These are phyloP conservation scores for Aspergillus pseudoglaucus DNA, from an alignment of 2,329 filamentous ascomycete species.

Conservation along the genomic window DNA sequence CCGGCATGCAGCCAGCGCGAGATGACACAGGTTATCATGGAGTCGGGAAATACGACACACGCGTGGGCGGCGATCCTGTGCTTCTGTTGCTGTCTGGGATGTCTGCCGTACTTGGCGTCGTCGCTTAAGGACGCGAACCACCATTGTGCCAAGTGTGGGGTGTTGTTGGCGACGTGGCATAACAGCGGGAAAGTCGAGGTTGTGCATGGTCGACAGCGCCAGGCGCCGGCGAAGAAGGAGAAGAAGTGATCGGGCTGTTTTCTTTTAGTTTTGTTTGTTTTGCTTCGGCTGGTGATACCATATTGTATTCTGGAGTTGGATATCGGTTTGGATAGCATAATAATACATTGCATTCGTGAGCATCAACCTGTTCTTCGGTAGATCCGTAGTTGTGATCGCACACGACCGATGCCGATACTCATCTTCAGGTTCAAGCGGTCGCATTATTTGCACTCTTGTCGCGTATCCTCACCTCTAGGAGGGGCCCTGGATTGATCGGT, in stretches of 20 bases:
- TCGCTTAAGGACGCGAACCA: conserved; percentile 45
- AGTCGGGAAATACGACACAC: conserved; percentile 24
- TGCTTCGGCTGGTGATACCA: neutral
- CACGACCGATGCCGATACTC: no score
- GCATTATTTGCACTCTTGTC: no score
- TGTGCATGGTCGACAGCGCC: conserved; percentile 16
- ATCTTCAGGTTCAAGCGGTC: no score
- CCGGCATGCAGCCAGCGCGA: conserved; percentile 39
- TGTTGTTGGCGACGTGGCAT: conserved; percentile 44
- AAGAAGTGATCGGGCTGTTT: conserved; percentile 1
- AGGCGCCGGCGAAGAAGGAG: no score
- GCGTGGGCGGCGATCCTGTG: conserved; percentile 43
- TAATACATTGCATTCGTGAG: no score
- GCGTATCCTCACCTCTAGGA: no score
- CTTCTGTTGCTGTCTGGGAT: conserved; percentile 39
- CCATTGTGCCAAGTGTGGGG: conserved; percentile 42
- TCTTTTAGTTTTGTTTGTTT: neutral
- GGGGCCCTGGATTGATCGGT: no score
- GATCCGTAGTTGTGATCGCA: no score
- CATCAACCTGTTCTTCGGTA: no score
- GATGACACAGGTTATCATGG: conserved; percentile 17
- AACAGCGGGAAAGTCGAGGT: conserved; percentile 43
- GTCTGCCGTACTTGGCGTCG: conserved; percentile 44
- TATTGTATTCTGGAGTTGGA: neutral
- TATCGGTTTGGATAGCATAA: no score